Percentiles rank a stretch among this genome's conserved stretches.
Conservation (phyloP, 352 stramenopile species). For the Phytopythium cucurbitacearum region DNA sequence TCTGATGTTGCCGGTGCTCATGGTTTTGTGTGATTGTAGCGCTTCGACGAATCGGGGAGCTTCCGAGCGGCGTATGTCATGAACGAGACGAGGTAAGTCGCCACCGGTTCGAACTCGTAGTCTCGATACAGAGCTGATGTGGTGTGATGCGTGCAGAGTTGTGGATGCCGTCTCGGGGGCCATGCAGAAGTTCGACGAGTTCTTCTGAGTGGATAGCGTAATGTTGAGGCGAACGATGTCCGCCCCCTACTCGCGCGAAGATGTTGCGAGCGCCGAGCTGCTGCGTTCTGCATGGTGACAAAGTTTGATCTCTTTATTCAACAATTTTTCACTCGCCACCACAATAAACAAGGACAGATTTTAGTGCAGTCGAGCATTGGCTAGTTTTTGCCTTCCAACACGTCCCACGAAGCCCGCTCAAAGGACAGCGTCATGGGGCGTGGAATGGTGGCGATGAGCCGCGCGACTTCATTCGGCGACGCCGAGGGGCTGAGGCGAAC, state of each 20-base stretch:
- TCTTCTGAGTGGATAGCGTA: constrained; percentile 40
- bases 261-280: no score
- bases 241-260: no score
- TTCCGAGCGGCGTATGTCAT: constrained; percentile 89
- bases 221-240: no score
- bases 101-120: no score
- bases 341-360: constrained; percentile 5
- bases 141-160: constrained; percentile 30
- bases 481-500: constrained; percentile 17
- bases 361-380: constrained; percentile 1
- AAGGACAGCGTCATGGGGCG: constrained; percentile 58
- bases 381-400: constrained; percentile 29
- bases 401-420: constrained; percentile 62
- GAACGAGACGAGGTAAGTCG: constrained; percentile 63
- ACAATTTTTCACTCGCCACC: not conserved
- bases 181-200: constrained; percentile 86
- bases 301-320: no score
- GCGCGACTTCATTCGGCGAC: constrained; percentile 39
- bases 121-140: not conserved
- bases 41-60: constrained; percentile 80
- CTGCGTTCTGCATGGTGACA: no score
- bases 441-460: constrained; percentile 27
- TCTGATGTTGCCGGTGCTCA: not conserved
- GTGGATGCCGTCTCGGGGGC: constrained; percentile 82
- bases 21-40: constrained; percentile 17